These are phyloP conservation scores for Daedaleopsis sinensis DNA, from an alignment of 768 basidiomycete genomes.

Conservation along the genomic window DNA sequence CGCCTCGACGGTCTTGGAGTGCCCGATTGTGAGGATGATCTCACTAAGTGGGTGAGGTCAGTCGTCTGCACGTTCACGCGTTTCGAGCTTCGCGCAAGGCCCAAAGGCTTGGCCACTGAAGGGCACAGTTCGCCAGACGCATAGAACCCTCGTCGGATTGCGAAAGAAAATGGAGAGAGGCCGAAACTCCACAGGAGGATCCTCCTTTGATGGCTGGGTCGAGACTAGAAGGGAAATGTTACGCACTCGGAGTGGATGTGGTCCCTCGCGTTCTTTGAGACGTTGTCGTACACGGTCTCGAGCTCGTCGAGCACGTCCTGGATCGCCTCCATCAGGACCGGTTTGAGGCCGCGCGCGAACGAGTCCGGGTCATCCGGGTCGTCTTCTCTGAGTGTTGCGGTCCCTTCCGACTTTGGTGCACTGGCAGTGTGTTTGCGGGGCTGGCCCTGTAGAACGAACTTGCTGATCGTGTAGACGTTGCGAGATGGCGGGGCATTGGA, in stretches of 20 bases:
- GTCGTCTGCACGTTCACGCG: not conserved
- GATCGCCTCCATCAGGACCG: constrained; percentile 95
- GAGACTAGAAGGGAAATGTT: no score
- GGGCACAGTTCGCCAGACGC: no score
- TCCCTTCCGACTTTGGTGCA: constrained; percentile 51
- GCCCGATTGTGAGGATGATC: constrained; percentile 92
- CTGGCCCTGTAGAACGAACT: constrained; percentile 82
- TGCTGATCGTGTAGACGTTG: constrained; percentile 70
- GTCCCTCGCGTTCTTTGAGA: constrained; percentile 92
- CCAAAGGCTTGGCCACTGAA: no score
- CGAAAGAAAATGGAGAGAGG: no score
- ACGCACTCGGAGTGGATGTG: constrained; percentile 98
- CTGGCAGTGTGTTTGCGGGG: constrained; percentile 49
- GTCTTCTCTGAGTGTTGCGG: constrained; percentile 64
- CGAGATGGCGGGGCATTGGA: constrained; percentile 39
- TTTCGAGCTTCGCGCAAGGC: not conserved
- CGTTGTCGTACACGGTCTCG: constrained; percentile 93
- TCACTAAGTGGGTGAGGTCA: constrained; percentile 55
- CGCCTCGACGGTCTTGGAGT: constrained; percentile 90
- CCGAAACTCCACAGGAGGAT: no score
- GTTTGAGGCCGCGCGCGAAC: constrained; percentile 80
- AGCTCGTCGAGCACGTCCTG: constrained; percentile 96
- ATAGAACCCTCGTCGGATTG: no score
- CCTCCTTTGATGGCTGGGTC: no score
- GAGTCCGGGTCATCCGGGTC: constrained; percentile 79